These are phyloP conservation scores for Coniochaeta sp. DNA, from an alignment of 2,329 filamentous ascomycete species.

Conservation along the genomic window DNA sequence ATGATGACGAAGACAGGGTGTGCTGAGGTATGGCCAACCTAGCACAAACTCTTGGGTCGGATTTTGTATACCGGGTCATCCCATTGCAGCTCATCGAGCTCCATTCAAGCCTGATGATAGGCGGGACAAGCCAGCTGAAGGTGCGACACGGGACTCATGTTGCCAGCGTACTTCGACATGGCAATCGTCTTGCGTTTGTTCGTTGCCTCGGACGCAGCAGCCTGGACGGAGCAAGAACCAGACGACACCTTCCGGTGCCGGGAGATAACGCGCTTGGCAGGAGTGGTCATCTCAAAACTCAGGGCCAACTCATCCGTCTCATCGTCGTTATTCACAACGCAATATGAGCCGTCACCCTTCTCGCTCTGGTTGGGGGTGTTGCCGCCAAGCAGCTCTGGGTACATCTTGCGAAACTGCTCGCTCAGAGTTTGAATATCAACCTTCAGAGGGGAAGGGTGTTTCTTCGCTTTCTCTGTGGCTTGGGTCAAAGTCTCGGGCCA, in stretches of 20 bases:
- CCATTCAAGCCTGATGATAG: constrained; percentile 9
- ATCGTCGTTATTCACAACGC: constrained; percentile 2
- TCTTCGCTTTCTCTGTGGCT: neutral
- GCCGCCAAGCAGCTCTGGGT: neutral
- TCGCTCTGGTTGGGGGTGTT: neutral
- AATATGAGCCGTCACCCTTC: neutral
- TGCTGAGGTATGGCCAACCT: neutral
- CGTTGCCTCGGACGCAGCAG: neutral
- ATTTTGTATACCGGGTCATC: constrained; percentile 5
- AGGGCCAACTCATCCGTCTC: constrained; percentile 23
- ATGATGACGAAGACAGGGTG: neutral
- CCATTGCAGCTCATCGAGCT: constrained; percentile 28
- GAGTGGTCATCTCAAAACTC: constrained; percentile 9
- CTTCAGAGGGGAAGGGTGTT: neutral
- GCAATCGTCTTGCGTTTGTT: neutral
- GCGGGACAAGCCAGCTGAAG: neutral
- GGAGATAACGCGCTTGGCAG: constrained; percentile 4
- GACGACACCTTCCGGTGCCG: neutral
- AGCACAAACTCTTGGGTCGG: neutral
- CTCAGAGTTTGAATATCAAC: neutral
- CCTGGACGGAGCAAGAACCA: neutral
- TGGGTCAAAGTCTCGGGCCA: constrained; percentile 5
- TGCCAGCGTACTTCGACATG: neutral
- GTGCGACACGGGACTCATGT: neutral
- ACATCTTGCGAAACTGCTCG: neutral